These are phyloP conservation scores for Erythrophleum fordii DNA, from an alignment of 306 rosid species.

Conservation along the genomic window DNA sequence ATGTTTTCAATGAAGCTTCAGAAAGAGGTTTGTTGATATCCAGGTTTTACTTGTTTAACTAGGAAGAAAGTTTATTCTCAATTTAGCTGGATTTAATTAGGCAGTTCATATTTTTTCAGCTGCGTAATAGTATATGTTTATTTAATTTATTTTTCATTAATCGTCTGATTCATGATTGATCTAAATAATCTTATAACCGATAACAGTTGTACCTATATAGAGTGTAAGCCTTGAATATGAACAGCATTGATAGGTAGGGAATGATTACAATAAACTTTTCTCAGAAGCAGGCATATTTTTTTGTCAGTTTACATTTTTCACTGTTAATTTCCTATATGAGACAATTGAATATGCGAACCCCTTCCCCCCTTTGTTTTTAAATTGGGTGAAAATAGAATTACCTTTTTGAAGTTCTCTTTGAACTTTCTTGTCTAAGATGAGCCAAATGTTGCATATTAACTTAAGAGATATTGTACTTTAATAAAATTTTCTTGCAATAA, in stretches of 20 bases:
- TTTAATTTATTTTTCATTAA: not conserved
- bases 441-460: not conserved
- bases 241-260: not conserved
- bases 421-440: not conserved
- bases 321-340: not conserved
- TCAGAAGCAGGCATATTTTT: not conserved
- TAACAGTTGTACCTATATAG: not conserved
- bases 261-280: not conserved
- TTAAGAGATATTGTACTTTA: not conserved
- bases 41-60: slow-evolving; percentile 22
- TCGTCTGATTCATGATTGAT: not conserved
- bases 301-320: not conserved
- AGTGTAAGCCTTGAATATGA: not conserved
- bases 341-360: no score
- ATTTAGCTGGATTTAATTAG: slow-evolving; percentile 20
- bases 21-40: slow-evolving; percentile 73
- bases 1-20: slow-evolving; percentile 81
- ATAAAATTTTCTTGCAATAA: slow-evolving; percentile 34
- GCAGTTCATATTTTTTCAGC: slow-evolving; percentile 12
- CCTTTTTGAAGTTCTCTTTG: not conserved
- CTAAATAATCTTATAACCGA: not conserved
- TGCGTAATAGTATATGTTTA: slow-evolving; percentile 6
- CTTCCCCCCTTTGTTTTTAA: not conserved
- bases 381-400: not conserved
- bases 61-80: not conserved